phyloP scores from a whole-genome alignment of 371 early-diverging fungal species.

The Apophysomyces elegans region DNA sequence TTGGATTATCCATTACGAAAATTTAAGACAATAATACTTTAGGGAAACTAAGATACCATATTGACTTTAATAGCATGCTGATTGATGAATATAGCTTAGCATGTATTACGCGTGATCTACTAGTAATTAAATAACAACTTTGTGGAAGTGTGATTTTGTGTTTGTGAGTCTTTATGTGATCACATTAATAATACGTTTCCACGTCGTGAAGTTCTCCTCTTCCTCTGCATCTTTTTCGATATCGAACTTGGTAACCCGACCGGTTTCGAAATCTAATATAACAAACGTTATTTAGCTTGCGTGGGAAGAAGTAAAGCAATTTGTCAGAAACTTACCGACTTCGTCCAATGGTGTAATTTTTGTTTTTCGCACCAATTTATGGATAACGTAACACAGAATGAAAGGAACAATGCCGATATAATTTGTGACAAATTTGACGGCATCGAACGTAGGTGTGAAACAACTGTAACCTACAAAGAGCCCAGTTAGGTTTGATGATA shows the following conservation, averaged over 20 bases:
- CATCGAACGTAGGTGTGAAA: conserved; percentile 35
- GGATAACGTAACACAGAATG: conserved; percentile 44
- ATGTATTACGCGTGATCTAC: background rate
- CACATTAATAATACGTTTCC: conserved; percentile 1
- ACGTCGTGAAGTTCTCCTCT: conserved; percentile 13
- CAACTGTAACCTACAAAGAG: background rate
- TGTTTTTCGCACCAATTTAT: conserved; percentile 54
- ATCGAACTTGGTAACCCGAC: conserved; percentile 42
- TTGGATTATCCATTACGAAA: no score
- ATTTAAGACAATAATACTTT: no score
- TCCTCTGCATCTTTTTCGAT: conserved; percentile 35
- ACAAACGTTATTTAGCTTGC: background rate
- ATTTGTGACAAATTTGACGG: conserved; percentile 27
- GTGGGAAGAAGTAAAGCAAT: background rate
- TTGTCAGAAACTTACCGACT: conserved; percentile 38
- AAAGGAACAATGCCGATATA: conserved; percentile 53
- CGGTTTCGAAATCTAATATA: conserved; percentile 37
- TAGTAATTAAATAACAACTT: background rate
- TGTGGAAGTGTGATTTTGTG: background rate
- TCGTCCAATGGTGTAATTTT: conserved; percentile 62
- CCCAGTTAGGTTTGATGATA: no score
- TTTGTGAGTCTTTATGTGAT: background rate
- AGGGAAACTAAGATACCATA: no score
- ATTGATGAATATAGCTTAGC: background rate
- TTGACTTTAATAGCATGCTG: no score